Base-by-base conservation (phyloP, 805 yeast species). In the Allodekkera sacchari region DNA sequence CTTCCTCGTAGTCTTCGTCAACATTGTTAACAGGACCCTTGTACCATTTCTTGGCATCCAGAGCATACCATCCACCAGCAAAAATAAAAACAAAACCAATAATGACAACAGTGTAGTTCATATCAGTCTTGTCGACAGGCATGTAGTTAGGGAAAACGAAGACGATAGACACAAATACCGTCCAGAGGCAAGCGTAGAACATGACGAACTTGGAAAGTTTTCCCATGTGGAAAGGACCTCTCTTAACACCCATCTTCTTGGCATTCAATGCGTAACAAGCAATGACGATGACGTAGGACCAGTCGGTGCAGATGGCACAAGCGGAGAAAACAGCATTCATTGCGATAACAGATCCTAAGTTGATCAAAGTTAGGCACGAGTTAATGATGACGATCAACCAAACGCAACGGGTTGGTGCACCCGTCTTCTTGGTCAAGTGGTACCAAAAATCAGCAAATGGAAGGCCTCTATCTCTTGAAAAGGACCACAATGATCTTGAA, bases 81-180 rank as follows among this genome's bases (percentile, higher is more conserved):
- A 43, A 48, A 28, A 61, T 41, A 32, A 59, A 33, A 51, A 55
- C 53, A 52, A 53, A 36, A 43, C 57, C 76, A 58, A 71, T 28
- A 31, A 72, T 66, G 11, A 65, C 74, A 39, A 60, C 57, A 5
- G 77, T 70, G 49, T 72, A 72, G 50, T 72, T 72, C 78, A 72
- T 71, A 30, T 66, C 47, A 22, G 60, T 60, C 37, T 53, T 48
- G 18, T 43, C 43, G 20, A 68, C 74, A 10, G 60, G 57, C 56
- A 56, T 63, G 36, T 52, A 53, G 41, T 67, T 67, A 33, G 78
- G 77, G 63, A 72, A 68, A 58, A 69, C 57, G 35, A 61, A 59
- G 49, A 70, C 67, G 31, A 68, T 52, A 5, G 71, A 65, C 7
- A 61, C 62, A 37, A 62, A 71, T 2, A 51, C 46, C n/a, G 69